phyloP scores from a whole-genome alignment of 1,284 basidiomycete species.

The Malassezia yamatoensis region DNA sequence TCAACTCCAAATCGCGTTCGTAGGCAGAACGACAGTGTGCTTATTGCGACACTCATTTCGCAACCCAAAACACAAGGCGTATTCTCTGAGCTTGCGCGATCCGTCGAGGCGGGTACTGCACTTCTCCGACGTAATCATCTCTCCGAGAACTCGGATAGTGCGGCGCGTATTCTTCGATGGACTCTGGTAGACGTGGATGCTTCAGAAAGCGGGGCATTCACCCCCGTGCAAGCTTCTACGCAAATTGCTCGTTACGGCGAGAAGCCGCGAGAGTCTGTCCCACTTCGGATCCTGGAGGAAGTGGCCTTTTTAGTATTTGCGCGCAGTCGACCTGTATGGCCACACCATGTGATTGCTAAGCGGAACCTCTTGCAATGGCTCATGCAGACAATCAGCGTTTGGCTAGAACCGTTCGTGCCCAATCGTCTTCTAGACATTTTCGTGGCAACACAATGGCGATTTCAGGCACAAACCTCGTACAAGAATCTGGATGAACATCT shows the following conservation, averaged over 20 bases:
- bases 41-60: conserved; percentile 25
- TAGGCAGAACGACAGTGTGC: conserved; percentile 17
- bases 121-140: conserved; percentile 15
- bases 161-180: not conserved
- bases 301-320: not conserved
- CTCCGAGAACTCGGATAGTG: not conserved
- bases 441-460: not conserved
- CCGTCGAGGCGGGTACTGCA: conserved; percentile 26
- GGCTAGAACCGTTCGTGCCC: not conserved
- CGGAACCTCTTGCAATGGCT: too few relatives aligned
- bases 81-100: conserved; percentile 28
- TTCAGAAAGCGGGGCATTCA: not conserved
- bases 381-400: too few relatives aligned
- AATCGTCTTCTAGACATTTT: not conserved
- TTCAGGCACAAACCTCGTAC: not conserved
- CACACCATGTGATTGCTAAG: not conserved
- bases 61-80: conserved; percentile 26
- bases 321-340: not conserved
- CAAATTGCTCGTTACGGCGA: not conserved
- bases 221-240: not conserved
- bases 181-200: not conserved
- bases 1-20: conserved; percentile 22
- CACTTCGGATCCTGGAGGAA: not conserved
- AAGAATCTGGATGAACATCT: not conserved
- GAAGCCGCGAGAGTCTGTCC: not conserved